These are phyloP conservation scores for Cyclotella choctawhatcheeana DNA, from an alignment of 108 stramenopile genomes.

Conservation along the genomic window DNA sequence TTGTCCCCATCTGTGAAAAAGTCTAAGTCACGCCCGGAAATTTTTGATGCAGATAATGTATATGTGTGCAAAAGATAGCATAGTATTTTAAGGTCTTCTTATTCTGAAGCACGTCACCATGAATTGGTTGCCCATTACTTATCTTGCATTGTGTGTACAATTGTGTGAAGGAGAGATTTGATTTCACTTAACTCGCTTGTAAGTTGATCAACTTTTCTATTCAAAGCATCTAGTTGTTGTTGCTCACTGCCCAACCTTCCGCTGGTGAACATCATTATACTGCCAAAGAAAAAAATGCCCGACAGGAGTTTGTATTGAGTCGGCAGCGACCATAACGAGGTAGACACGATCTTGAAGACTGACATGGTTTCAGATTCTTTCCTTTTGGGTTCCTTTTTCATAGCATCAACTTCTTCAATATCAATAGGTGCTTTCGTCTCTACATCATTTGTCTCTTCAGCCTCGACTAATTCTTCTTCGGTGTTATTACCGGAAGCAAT, in stretches of 20 bases:
- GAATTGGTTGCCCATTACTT: not conserved
- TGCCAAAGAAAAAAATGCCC: conserved; percentile 12
- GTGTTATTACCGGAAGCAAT: conserved; percentile 13
- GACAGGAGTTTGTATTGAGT: not conserved
- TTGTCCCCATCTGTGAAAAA: too few species aligned
- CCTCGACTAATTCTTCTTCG: conserved; percentile 13
- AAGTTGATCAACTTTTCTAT: conserved; percentile 26
- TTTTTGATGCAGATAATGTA: too few species aligned
- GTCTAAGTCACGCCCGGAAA: too few species aligned
- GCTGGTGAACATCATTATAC: conserved; percentile 3
- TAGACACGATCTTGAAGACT: not conserved
- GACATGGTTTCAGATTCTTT: not conserved
- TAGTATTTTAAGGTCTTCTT: too few species aligned
- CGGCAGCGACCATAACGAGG: not conserved
- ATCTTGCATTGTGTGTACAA: not conserved
- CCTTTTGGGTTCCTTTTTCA: not conserved
- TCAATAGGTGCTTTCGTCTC: not conserved
- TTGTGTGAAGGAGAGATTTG: not conserved
- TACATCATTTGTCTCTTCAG: conserved; percentile 7
- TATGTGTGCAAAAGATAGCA: too few species aligned
- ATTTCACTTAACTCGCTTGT: conserved; percentile 15
- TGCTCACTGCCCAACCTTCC: not conserved
- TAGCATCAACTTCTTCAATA: too few species aligned
- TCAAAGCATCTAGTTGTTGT: conserved; percentile 14
- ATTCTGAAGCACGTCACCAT: too few species aligned